Percentiles rank a stretch among this genome's conserved stretches.
Conservation (phyloP, 2,329 filamentous ascomycete species). For the Microcyclosporella mali region DNA sequence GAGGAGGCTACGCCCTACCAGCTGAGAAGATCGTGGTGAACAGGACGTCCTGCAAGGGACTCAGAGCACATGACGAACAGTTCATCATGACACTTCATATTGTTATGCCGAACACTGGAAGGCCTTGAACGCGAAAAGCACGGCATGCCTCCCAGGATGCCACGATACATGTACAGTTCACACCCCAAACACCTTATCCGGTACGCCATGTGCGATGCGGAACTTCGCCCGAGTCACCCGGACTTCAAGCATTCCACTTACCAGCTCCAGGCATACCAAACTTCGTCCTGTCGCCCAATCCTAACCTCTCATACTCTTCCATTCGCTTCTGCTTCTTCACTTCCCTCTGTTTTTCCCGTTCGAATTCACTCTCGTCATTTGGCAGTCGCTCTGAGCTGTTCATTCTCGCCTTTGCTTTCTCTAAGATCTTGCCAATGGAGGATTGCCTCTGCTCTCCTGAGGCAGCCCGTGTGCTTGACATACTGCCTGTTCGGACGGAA, state of each 20-base stretch:
- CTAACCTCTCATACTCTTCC: constrained; percentile 16
- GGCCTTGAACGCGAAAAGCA: too few relatives aligned
- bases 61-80: too few relatives aligned
- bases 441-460: constrained; percentile 2
- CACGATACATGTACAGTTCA: too few relatives aligned
- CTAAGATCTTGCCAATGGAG: constrained; percentile 7
- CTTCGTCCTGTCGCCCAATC: constrained; percentile 11
- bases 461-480: neutral
- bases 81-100: too few relatives aligned
- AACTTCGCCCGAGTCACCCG: too few relatives aligned
- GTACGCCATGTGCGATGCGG: too few relatives aligned
- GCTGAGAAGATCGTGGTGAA: too few relatives aligned
- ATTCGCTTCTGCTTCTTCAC: constrained; percentile 15
- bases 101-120: too few relatives aligned
- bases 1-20: too few relatives aligned
- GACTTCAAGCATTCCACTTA: neutral
- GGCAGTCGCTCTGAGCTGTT: constrained; percentile 4
- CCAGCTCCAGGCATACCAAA: constrained; percentile 8
- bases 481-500: neutral
- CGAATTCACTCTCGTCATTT: constrained; percentile 4
- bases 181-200: too few relatives aligned
- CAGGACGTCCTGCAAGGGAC: too few relatives aligned
- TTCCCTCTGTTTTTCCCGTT: constrained; percentile 13
- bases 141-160: too few relatives aligned
- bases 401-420: constrained; percentile 8